Evolutionary conservation across 768 basidiomycete genomes (phyloP), one percentile per base, ranked within the genome.

Genomic region (Leucocoprinus leucothites): DNA sequence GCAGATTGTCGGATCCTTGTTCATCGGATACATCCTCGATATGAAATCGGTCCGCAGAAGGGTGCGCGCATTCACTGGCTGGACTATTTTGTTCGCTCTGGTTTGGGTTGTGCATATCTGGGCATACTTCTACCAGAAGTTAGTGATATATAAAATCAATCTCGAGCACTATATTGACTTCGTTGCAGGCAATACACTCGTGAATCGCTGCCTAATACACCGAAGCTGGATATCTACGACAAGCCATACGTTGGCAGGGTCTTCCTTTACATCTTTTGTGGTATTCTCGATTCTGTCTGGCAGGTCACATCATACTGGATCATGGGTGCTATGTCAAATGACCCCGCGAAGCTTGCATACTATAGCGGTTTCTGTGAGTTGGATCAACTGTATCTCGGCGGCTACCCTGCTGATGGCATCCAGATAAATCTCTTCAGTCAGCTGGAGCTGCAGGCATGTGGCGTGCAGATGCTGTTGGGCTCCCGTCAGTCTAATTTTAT

Each of bases 311-410:
- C 85, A 4, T 90, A 91, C 66, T 90, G 88, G 87, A 73, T 89
- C 61, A 86, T 90, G 81, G 90, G 90, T 38, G 86, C 87, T 11
- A 89, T 94, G 85, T 89, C 87, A 19, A 91, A 92, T 60, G 84
- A 91, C 66, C 82, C 87, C 7, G 81, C 78, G 1, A 90, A 89
- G 65, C 81, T 93, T 19, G 90, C 90, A 0, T 80, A 90, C 64
- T 86, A 93, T 62, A 74, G 85, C 14, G 91, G 91, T 40, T 89
- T 93, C 63, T 92, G 89, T 91, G 65, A 61, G 87, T 78, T 18
- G 40, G 25, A 28, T 8, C 5, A 13, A 13, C 36, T 16, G 45
- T 28, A 3, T 2, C 38, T 1, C 21, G 24, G 9, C 28, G 9
- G 24, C n/a, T 28, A 18, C 45, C 34, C 36, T 18, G 22, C 14